Evolutionary conservation across 2,329 filamentous ascomycete genomes (phyloP).

Genomic region (Emergomyces orientalis): DNA sequence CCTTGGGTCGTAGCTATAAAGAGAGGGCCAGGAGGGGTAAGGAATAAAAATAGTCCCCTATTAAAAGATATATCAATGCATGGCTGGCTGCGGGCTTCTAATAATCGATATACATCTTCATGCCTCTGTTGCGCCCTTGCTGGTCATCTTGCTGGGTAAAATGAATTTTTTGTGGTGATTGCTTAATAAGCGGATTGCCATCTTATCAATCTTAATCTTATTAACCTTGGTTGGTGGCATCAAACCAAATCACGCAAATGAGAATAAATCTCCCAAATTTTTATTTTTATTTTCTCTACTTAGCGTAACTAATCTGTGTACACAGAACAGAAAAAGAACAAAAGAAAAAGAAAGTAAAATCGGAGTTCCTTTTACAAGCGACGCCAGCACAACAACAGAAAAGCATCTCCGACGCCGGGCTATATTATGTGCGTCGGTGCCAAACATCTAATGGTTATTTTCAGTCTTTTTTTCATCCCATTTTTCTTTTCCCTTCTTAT

Average conservation of each 20-base stretch:
- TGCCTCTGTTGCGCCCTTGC: background rate
- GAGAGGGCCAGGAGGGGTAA: background rate
- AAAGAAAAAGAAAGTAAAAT: background rate
- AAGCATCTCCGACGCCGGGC: slow-evolving; percentile 20
- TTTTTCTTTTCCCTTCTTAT: slow-evolving; percentile 5
- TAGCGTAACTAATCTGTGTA: slow-evolving; percentile 13
- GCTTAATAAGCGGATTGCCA: background rate
- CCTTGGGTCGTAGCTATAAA: background rate
- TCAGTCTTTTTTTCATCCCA: slow-evolving; percentile 18
- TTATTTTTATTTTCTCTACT: slow-evolving; percentile 9
- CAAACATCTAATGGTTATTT: slow-evolving; percentile 21
- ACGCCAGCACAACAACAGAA: background rate
- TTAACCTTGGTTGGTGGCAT: no score
- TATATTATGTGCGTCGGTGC: slow-evolving; percentile 19
- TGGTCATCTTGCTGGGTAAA: background rate
- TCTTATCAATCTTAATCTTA: background rate
- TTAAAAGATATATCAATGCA: background rate
- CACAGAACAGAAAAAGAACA: slow-evolving; percentile 8
- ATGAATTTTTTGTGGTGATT: background rate
- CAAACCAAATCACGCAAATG: no score
- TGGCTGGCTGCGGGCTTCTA: background rate
- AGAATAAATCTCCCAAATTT: background rate
- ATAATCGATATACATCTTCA: no score
- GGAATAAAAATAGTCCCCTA: background rate
- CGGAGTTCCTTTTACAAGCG: background rate